Conservation (phyloP, 768 basidiomycete genomes). For the Naganishia friedmannii region DNA sequence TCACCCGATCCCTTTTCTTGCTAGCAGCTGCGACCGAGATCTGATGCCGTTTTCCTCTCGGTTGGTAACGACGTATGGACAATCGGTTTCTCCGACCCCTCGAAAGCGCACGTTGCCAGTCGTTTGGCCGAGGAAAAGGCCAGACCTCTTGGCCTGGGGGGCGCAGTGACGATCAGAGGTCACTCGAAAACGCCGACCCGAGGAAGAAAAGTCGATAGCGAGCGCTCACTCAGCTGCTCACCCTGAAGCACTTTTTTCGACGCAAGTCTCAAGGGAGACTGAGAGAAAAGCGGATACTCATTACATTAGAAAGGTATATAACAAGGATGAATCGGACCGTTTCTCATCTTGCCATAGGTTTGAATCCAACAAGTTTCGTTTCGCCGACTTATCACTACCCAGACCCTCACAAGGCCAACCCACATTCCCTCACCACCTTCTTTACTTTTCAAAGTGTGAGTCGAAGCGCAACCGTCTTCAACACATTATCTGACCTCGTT, state of each 20-base stretch:
- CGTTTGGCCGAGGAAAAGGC: background rate
- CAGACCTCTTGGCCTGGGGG: background rate
- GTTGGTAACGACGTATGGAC: background rate
- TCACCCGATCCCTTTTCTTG: background rate
- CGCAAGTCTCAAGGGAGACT: background rate
- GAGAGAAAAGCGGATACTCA: background rate
- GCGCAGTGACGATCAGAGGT: background rate
- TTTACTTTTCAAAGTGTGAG: slow-evolving; percentile 13
- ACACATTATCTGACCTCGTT: background rate
- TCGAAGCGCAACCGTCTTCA: background rate
- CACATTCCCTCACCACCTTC: slow-evolving; percentile 15
- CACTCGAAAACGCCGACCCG: slow-evolving; percentile 13
- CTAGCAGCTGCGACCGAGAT: background rate
- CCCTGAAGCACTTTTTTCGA: background rate
- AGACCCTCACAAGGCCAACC: slow-evolving; percentile 15
- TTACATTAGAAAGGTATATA: background rate
- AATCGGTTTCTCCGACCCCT: background rate
- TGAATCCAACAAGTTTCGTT: slow-evolving; percentile 12
- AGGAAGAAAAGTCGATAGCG: background rate
- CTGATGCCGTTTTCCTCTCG: background rate
- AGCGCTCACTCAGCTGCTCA: no score
- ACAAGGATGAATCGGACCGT: background rate
- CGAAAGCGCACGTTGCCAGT: background rate
- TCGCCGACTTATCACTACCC: slow-evolving; percentile 17
- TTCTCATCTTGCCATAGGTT: background rate